Evolutionary conservation across 129 eudicot genomes (phyloP), one percentile per base, ranked within the genome.

Genomic region (Chrysanthemum makinoi): DNA sequence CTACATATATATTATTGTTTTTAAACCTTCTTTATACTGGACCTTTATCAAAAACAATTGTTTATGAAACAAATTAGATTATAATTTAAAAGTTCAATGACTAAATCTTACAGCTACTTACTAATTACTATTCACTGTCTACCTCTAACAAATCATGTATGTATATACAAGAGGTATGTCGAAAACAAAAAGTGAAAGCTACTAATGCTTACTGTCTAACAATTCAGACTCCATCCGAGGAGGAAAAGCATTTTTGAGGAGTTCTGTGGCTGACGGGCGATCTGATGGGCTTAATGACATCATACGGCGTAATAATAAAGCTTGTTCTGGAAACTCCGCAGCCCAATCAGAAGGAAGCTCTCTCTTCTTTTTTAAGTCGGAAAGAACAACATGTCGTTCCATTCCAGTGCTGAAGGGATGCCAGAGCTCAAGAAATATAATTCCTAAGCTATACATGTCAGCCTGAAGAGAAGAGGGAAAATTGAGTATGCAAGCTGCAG

Each of bases 391-490:
- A 75, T 94, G 96, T 62, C 96, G 75, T 78, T 94, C 98, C 98
- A 89, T 89, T 80, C 91, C 96, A 15, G 98, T 94, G 75, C 85
- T 91, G 76, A 94, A 94, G 12, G 98, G 98, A 74, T 94, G 98
- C 98, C 98, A 94, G 24, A 94, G 80, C 81, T 94, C 98, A 69
- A 94, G 75, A 82, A 89, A 94, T 35, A 94, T 87, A 73, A 94
- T 78, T 79, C 93, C 98, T 58, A 94, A 73, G 79, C 96, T 94
- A 81, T 89, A 94, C 93, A 87, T 94, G 68, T 94, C 98, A 61
- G 88, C 98, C 98, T 94, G 80, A 50, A 60, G 46, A 77, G 3
- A 8, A 63, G 6, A 60, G 24, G 35, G 68, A 77, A 16, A 66
- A 79, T 66, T 66, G 26, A 79, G 61, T 65, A 48, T 1, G 8